Base-by-base conservation (phyloP, 345 rosid genomes). In the Alliaria petiolata region DNA sequence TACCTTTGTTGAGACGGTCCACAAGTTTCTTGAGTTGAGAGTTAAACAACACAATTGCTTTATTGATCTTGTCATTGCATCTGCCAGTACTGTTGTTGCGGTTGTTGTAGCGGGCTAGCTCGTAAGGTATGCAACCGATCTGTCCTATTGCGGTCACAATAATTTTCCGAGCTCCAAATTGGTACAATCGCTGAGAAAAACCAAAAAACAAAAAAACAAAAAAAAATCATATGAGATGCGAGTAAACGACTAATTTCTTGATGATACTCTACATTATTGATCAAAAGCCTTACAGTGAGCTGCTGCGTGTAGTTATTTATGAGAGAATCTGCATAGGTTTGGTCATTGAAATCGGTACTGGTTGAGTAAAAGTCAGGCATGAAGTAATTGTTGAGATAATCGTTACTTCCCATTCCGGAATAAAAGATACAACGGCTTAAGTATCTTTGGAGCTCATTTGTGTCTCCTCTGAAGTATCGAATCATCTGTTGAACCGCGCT, bases 111-210 rank as follows among this genome's bases (percentile, higher is more conserved):
- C 97, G 61, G 8, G 98, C 97, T 1, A 93, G 88, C 74, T 93
- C 76, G 66, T 90, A 93, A 2, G 98, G 97, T 65, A 93, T 93
- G 86, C 98, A 90, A 0, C 97, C 98, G 7, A 93, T 89, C 71
- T 83, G 91, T 16, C 98, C 98, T 6, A 93, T 78, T 35, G 79
- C 87, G 0, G 88, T 86, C 42, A 90, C 92, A 0, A 93, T 83
- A 72, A 93, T 81, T 76, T 90, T 93, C 9, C 93, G 77, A 3
- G 91, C 96, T 62, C 98, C 98, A 70, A 80, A 61, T 53, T 69
- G 54, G 44, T 90, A 81, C 33, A 89, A 22, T 75, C 90, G 83
- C 97, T 93, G 79, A 54, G 57, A 28, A 16, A 14, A 10, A 25
- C 26, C 1, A 26, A 11, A 10, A 26, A 3, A 26, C n/a, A n/a